phyloP scores from a whole-genome alignment of 2,329 filamentous ascomycete species.

The Hypoxylon sp. region DNA sequence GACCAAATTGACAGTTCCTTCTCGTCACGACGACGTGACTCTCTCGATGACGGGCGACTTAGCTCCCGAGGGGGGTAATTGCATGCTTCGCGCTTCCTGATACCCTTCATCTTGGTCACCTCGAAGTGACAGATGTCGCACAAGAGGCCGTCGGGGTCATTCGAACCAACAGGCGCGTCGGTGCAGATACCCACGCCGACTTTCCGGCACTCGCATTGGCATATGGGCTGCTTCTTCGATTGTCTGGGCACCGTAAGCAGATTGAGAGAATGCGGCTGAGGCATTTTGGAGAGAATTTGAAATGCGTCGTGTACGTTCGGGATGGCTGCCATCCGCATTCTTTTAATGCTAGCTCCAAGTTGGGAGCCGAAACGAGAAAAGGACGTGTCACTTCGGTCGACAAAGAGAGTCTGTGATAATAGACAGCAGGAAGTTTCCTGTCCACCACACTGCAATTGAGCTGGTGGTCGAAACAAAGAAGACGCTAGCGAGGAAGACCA shows the following conservation, averaged over 20 bases:
- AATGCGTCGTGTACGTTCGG: neutral
- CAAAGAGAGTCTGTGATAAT: neutral
- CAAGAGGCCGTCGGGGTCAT: conserved; percentile 15
- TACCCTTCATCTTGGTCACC: conserved; percentile 11
- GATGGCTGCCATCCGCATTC: neutral
- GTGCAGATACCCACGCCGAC: conserved; percentile 17
- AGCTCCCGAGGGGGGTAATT: conserved; percentile 22
- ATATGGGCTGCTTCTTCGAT: neutral
- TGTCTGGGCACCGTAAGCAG: neutral
- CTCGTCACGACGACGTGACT: conserved; percentile 6
- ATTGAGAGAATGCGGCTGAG: conserved; percentile 7
- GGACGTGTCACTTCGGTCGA: neutral
- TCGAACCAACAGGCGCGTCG: conserved; percentile 7
- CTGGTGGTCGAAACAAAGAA: conserved; percentile 1
- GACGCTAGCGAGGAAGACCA: neutral
- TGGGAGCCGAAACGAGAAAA: neutral
- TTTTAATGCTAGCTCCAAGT: neutral
- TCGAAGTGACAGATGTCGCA: conserved; percentile 24
- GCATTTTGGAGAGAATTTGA: neutral
- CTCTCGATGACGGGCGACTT: neutral
- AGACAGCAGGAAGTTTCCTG: neutral
- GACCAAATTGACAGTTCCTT: conserved; percentile 19
- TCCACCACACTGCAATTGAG: neutral
- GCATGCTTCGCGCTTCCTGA: conserved; percentile 18
- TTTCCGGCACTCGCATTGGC: conserved; percentile 12